Base-by-base conservation (phyloP, 345 rosid species). In the Tarenaya hassleriana region DNA sequence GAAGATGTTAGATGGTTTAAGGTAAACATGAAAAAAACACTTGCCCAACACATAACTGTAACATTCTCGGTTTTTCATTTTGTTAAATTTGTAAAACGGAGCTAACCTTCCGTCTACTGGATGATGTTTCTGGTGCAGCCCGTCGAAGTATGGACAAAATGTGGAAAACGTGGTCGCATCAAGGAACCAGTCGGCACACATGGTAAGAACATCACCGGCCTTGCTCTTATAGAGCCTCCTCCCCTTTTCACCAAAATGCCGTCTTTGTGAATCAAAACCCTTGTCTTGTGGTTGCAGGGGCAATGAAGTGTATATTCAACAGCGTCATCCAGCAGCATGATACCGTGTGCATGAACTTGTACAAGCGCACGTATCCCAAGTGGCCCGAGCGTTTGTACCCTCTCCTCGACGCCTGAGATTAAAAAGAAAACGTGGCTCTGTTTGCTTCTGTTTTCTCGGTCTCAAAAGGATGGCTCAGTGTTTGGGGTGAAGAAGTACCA, bases 1-100 rank as follows among this genome's bases (percentile, higher is more conserved):
- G 96, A 85, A 66, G 96, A 92, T 33, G 98, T 92, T 50, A 81
- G 73, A 77, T 88, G 96, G 96, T 92, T 85, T 68, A 92, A 92
- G 95, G 98, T 91, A 66, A 45, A 59, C 35, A 16, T 18, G 19
- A 52, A 24, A 43, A 37, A 32, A 6, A 18, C 24, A 17, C 40
- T 5, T 4, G 5, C 43, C 12, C 8, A 42, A 13, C 5, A 35
- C 50, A 18, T 34, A 34, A 13, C 45, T 19, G 3, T 13, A 2
- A 37, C 15, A 24, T 24, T 24, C 29, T 24, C 29, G 29, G 2
- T 24, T 24, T 24, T 24, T 24, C 29, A 24, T 24, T 2, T 24
- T n/a, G 5, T 2, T 24, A 24, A 24, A 24, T 24, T 24, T 24
- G 29, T 24, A 24, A 24, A 24, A 24, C 5, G 5, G 29, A 24